phyloP scores from a whole-genome alignment of 768 basidiomycete species.

The Collybia mongolica region DNA sequence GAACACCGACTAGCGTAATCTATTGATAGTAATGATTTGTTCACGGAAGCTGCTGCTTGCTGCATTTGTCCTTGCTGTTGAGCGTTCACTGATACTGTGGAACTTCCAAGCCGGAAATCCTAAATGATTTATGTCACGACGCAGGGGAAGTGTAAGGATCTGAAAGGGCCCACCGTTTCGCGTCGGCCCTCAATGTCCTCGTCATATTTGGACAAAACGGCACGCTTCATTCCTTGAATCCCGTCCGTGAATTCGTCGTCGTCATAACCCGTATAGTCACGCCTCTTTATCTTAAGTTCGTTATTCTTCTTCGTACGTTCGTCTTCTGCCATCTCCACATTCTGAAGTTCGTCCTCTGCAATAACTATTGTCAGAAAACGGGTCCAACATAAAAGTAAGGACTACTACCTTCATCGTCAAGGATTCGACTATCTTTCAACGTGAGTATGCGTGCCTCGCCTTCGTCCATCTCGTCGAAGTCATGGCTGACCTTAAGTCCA shows the following conservation, averaged over 20 bases:
- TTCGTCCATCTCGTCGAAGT: constrained; percentile 88
- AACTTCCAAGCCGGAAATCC: constrained; percentile 86
- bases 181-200: constrained; percentile 78
- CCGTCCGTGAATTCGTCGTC: constrained; percentile 89
- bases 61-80: constrained; percentile 46
- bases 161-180: constrained; percentile 52
- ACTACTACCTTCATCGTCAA: constrained; percentile 85
- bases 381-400: not conserved
- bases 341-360: constrained; percentile 96
- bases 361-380: not conserved
- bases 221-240: constrained; percentile 74
- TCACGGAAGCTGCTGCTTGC: constrained; percentile 60
- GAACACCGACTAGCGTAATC: constrained; percentile 79
- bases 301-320: constrained; percentile 77
- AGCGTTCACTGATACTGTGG: constrained; percentile 38
- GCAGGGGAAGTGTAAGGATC: not conserved
- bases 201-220: constrained; percentile 91
- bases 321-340: constrained; percentile 90
- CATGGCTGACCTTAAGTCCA: constrained; percentile 95
- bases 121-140: constrained; percentile 24
- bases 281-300: constrained; percentile 85
- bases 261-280: constrained; percentile 93
- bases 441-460: constrained; percentile 96
- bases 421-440: constrained; percentile 91
- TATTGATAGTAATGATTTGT: constrained; percentile 79